These are phyloP conservation scores for Polyporus arcularius DNA, from an alignment of 768 basidiomycete species.

Conservation along the genomic window DNA sequence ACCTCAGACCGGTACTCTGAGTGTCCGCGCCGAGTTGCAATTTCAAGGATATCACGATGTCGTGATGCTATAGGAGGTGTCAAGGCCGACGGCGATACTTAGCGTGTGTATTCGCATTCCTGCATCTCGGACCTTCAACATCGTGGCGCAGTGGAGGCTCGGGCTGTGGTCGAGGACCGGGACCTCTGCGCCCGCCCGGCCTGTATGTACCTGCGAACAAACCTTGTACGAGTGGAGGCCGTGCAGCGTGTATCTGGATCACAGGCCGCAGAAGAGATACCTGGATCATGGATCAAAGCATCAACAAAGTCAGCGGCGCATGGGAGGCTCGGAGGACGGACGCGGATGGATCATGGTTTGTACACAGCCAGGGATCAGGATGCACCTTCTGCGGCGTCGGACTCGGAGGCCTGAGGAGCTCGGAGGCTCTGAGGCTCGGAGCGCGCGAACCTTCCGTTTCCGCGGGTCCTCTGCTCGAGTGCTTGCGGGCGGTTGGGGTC, in stretches of 20 bases:
- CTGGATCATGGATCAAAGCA: too few relatives aligned
- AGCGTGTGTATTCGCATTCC: too few relatives aligned
- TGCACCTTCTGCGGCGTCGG: neutral
- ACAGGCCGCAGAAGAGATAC: neutral
- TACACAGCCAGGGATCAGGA: neutral
- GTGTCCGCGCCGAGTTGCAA: too few relatives aligned
- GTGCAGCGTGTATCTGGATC: neutral
- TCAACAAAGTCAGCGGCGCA: too few relatives aligned
- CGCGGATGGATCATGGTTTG: too few relatives aligned
- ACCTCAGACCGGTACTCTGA: too few relatives aligned
- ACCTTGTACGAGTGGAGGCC: neutral
- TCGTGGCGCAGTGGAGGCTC: too few relatives aligned
- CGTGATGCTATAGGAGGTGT: too few relatives aligned
- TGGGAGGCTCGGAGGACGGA: too few relatives aligned
- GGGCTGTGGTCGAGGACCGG: neutral
- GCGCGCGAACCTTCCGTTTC: neutral
- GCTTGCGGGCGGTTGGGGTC: neutral
- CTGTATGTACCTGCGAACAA: neutral
- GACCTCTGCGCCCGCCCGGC: neutral
- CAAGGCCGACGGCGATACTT: too few relatives aligned
- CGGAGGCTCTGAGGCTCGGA: neutral
- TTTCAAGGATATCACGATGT: too few relatives aligned
- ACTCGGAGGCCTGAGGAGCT: neutral
- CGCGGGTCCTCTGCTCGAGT: conserved; percentile 2
- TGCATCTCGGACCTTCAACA: too few relatives aligned